Evolutionary conservation across 1,139 yeast species (phyloP).

Genomic region (Pneumocystis carinii): DNA sequence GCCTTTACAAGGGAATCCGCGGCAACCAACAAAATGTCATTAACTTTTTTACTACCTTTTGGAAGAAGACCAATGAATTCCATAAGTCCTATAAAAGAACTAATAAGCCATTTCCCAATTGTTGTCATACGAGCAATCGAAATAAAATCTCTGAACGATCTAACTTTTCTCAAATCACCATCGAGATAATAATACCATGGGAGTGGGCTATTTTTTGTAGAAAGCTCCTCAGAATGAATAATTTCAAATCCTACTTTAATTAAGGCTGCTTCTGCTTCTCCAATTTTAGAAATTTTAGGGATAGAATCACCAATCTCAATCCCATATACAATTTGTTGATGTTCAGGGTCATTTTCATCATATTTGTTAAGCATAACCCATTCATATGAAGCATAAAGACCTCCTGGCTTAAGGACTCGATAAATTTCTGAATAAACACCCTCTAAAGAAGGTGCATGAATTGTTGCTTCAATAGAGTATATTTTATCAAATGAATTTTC

Average conservation of each 20-base stretch:
- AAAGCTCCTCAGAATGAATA: conserved; percentile 62
- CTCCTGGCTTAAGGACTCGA: conserved; percentile 95
- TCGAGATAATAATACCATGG: conserved; percentile 98
- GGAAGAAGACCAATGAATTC: conserved; percentile 85
- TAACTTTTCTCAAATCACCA: conserved; percentile 84
- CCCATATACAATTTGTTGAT: conserved; percentile 90
- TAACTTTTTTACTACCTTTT: conserved; percentile 80
- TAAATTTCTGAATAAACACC: conserved; percentile 92
- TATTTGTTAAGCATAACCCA: conserved; percentile 97
- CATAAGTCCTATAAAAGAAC: conserved; percentile 38
- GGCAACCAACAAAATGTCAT: conserved; percentile 88
- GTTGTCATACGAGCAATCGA: conserved; percentile 82
- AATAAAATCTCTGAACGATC: conserved; percentile 58
- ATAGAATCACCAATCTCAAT: conserved; percentile 98
- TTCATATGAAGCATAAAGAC: conserved; percentile 92
- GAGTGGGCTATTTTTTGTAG: conserved; percentile 55
- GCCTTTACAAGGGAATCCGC: conserved; percentile 91
- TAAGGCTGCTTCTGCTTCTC: conserved; percentile 80
- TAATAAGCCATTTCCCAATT: conserved; percentile 75
- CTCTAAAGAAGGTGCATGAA: conserved; percentile 91
- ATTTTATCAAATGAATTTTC: conserved; percentile 87
- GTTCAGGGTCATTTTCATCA: conserved; percentile 76
- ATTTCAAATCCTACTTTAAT: conserved; percentile 77
- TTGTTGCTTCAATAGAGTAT: conserved; percentile 96
- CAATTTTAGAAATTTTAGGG: conserved; percentile 82